Base-by-base conservation (phyloP, 805 yeast species). In the Wickerhamiella galacta region DNA sequence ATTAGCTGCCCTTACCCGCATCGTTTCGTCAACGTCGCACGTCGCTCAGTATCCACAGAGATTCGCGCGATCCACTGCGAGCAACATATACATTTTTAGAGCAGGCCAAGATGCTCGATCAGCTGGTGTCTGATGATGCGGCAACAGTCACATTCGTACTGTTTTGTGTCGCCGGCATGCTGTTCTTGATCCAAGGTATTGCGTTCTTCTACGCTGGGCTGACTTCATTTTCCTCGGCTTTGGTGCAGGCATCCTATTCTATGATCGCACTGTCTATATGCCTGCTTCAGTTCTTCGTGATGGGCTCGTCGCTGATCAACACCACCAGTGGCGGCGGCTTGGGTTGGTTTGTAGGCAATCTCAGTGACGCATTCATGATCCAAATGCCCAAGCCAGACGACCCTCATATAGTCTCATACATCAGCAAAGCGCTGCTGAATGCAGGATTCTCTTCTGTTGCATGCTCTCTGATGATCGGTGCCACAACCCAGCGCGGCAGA, bases 401-500 rank as follows among this genome's bases (percentile, higher is more conserved):
- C 48, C 49, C 51, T 43, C 50, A 65, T 18, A 63, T 73, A 30
- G 21, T 25, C 5, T 12, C 18, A 7, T 32, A 25, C n/a, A 26
- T 39, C 2, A 39, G 43, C 17, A 25, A 24, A 61, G 69, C 42
- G 63, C 63, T 54, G 64, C 74, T 48, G 60, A 65, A 42, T 66
- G 66, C 61, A 75, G 73, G 54, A 68, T 72, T 75, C 40, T 75
- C 79, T 24, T 64, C 68, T 41, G 68, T 68, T 27, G 70, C 80
- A 11, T 77, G 75, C 28, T 63, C 72, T 41, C 61, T 75, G 49
- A 65, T 73, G 70, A 66, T 73, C 17, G 80, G 81, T 42, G 78
- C 77, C 40, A 74, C 76, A 6, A 68, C 77, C 43, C 81, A 74
- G 48, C 61, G 83, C 47, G 83, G 80, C 12, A 58, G 79, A 43